A percentile compares a stretch with the other conserved stretches of the same genome.
These are phyloP conservation scores for Nepenthes mirabilis DNA, from an alignment of 148 eudicot species.

Conservation along the genomic window DNA sequence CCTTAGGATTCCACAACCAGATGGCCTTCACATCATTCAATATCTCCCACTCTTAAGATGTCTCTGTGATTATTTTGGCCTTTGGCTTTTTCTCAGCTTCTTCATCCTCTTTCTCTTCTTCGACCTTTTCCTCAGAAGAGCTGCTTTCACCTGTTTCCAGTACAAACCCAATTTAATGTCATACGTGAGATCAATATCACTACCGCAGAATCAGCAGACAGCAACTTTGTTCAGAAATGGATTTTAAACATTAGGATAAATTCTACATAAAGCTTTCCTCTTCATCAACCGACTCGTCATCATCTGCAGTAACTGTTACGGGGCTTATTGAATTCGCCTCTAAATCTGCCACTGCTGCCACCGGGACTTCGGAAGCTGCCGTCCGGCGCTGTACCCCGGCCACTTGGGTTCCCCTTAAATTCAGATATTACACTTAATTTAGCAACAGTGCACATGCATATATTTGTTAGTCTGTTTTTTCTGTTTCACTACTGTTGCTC, in stretches of 20 bases:
- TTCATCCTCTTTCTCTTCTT: constrained; percentile 58
- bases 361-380: too few species aligned
- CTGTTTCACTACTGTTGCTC: too few species aligned
- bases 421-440: too few species aligned
- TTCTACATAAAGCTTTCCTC: constrained; percentile 60
- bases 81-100: constrained; percentile 82
- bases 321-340: too few species aligned
- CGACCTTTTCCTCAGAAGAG: constrained; percentile 56
- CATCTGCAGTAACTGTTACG: constrained; percentile 99
- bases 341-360: too few species aligned
- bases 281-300: constrained; percentile 47
- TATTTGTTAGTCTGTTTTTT: too few species aligned
- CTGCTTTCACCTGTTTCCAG: constrained; percentile 53
- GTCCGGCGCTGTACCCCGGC: too few species aligned
- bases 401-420: too few species aligned
- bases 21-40: constrained; percentile 93
- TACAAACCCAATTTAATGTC: not conserved
- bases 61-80: constrained; percentile 83
- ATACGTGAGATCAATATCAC: not conserved
- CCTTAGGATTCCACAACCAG: constrained; percentile 92
- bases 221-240: not conserved
- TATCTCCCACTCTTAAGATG: constrained; percentile 87
- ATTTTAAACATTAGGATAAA: not conserved
- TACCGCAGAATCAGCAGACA: not conserved
- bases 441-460: too few species aligned